These are phyloP conservation scores for Hyparrhenia diplandra DNA, from an alignment of 176 grass and related monocot species.

Conservation along the genomic window DNA sequence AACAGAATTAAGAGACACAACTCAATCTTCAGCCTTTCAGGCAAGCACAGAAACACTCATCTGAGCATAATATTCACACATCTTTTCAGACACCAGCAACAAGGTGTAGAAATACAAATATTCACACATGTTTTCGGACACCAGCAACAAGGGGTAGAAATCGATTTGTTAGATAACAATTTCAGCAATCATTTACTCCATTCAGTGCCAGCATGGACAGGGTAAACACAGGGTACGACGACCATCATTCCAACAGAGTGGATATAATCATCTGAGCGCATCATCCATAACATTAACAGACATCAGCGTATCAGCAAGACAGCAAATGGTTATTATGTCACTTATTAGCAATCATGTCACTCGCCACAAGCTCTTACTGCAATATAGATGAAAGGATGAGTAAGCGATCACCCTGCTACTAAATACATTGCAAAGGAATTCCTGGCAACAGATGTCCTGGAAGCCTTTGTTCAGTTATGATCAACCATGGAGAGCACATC, in stretches of 20 bases:
- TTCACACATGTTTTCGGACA: neutral
- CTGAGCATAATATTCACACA: neutral
- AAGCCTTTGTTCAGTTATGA: conserved; percentile 32
- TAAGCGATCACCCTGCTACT: conserved; percentile 26
- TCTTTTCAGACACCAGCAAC: neutral
- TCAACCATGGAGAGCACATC: neutral
- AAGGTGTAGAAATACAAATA: neutral
- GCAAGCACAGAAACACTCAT: neutral
- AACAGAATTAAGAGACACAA: too few relatives aligned
- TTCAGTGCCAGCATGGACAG: neutral
- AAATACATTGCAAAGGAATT: conserved; percentile 17
- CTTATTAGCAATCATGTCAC: conserved; percentile 31
- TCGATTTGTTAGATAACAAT: neutral
- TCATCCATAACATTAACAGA: neutral
- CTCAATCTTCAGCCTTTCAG: neutral
- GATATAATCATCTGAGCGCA: neutral
- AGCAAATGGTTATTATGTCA: conserved; percentile 1
- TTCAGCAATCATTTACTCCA: neutral
- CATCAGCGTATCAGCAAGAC: neutral
- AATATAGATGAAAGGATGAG: conserved; percentile 4
- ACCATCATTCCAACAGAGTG: neutral
- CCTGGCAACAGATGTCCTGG: conserved; percentile 9
- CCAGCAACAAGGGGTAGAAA: neutral
- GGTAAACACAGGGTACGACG: neutral
- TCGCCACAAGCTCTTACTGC: conserved; percentile 1